Evolutionary conservation across 176 grass and related monocot genomes (phyloP).

Genomic region (Oryza punctata): DNA sequence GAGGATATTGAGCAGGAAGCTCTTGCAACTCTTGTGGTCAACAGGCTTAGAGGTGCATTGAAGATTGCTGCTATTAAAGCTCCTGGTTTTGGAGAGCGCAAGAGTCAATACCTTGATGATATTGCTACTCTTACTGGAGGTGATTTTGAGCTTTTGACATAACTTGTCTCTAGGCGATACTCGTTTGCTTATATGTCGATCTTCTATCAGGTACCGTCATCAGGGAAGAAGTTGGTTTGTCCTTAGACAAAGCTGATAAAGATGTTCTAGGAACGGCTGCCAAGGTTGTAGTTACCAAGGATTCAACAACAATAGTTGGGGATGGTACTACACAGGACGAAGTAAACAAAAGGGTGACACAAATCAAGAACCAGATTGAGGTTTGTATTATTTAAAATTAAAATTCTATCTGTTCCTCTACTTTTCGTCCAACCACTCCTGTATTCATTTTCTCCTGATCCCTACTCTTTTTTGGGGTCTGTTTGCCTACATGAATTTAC

Average conservation of each 20-base stretch:
- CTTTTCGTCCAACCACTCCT: not conserved
- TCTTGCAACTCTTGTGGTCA: constrained; percentile 74
- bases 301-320: constrained; percentile 67
- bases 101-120: constrained; percentile 72
- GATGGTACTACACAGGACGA: constrained; percentile 63
- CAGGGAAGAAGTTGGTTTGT: constrained; percentile 67
- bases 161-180: not conserved
- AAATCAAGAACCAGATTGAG: constrained; percentile 71
- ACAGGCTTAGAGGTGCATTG: constrained; percentile 71
- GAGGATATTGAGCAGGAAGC: constrained; percentile 88
- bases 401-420: not conserved
- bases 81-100: constrained; percentile 76
- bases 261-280: constrained; percentile 54
- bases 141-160: constrained; percentile 17
- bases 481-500: not conserved
- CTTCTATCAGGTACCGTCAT: constrained; percentile 44
- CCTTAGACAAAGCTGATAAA: constrained; percentile 55
- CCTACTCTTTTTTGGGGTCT: not conserved
- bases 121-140: constrained; percentile 75
- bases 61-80: constrained; percentile 74
- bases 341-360: constrained; percentile 55
- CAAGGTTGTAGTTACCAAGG: constrained; percentile 67
- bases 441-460: not conserved
- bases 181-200: not conserved
- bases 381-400: not conserved